Evolutionary conservation across 2,329 filamentous ascomycete genomes (phyloP).

Genomic region (Celoporthe dispersa): DNA sequence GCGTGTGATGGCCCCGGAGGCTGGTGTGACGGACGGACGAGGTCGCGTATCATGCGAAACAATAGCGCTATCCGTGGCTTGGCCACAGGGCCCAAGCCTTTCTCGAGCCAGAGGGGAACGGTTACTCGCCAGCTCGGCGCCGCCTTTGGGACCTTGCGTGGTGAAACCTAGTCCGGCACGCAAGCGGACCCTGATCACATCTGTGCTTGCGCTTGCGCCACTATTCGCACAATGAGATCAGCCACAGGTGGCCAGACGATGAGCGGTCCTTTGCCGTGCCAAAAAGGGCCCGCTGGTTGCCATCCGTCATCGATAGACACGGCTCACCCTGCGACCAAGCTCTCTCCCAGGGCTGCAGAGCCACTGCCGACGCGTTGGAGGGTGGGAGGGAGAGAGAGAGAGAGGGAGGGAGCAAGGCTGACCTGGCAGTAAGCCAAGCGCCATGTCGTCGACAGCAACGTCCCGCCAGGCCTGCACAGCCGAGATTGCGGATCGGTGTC

Average conservation of each 20-base stretch:
- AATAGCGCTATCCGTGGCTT: slow-evolving; percentile 9
- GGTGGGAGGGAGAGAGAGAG: neutral
- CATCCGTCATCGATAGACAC: neutral
- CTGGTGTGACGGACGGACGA: neutral
- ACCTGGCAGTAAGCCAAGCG: neutral
- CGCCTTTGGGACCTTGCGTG: neutral
- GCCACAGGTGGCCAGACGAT: neutral
- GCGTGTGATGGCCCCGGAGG: neutral
- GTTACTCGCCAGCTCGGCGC: neutral
- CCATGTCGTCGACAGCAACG: neutral
- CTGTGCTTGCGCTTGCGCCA: slow-evolving; percentile 1
- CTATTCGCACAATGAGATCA: neutral
- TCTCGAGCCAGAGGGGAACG: neutral
- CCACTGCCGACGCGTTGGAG: neutral
- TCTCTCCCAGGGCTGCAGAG: neutral
- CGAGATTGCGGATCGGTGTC: slow-evolving; percentile 17
- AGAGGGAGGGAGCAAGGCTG: neutral
- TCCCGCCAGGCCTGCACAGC: slow-evolving; percentile 10
- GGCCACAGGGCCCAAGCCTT: neutral
- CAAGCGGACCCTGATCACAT: neutral
- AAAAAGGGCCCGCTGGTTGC: neutral
- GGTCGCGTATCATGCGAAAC: slow-evolving; percentile 12
- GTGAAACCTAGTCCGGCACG: slow-evolving; percentile 13
- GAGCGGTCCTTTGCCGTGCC: neutral
- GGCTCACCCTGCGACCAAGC: neutral